phyloP scores from a whole-genome alignment of 345 rosid species.

The Punica granatum region DNA sequence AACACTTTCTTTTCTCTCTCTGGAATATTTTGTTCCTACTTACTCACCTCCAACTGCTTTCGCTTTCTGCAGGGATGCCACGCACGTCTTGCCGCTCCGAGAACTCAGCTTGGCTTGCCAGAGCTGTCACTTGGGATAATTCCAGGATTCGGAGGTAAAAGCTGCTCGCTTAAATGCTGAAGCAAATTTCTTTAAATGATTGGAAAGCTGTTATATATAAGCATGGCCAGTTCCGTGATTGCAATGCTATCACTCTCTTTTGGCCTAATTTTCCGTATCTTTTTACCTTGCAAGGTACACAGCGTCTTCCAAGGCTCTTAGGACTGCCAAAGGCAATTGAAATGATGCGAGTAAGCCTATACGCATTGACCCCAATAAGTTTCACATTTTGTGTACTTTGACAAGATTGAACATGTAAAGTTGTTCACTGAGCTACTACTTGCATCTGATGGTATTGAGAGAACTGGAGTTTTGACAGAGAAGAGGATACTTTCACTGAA shows the following conservation, averaged over 20 bases:
- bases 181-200: background rate
- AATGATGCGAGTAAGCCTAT: slow-evolving; percentile 62
- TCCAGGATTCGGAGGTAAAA: slow-evolving; percentile 90
- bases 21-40: background rate
- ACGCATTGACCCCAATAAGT: background rate
- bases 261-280: background rate
- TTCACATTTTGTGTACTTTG: background rate
- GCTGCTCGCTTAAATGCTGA: background rate
- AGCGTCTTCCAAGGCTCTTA: slow-evolving; percentile 89
- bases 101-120: slow-evolving; percentile 80
- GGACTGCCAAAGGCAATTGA: slow-evolving; percentile 85
- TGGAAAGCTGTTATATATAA: background rate
- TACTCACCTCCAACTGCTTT: background rate
- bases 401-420: background rate
- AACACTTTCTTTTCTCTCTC: background rate
- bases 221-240: background rate
- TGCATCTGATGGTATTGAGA: background rate
- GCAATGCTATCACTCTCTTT: background rate
- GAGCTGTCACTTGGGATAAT: slow-evolving; percentile 86
- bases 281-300: slow-evolving; percentile 61
- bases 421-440: background rate
- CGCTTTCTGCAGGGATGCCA: slow-evolving; percentile 61
- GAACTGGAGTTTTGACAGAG: background rate
- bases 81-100: slow-evolving; percentile 77
- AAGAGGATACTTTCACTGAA: background rate